Evolutionary conservation across 441 rosid species (phyloP).

Genomic region (Gossypium davidsonii): DNA sequence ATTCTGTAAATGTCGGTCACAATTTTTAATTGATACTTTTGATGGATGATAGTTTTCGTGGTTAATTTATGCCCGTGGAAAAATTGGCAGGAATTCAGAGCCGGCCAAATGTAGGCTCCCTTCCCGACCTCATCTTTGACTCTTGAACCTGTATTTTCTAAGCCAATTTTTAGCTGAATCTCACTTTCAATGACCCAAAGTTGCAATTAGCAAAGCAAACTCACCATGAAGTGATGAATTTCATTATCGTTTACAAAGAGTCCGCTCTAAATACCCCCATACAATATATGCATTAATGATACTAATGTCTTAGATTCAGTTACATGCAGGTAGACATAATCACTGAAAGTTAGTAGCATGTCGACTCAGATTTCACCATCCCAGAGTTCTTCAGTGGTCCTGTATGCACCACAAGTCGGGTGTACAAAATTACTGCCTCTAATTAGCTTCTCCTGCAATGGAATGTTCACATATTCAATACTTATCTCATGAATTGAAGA

Average conservation of each 20-base stretch:
- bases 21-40: too few relatives aligned
- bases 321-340: not conserved
- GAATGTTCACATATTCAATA: not conserved
- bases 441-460: conserved; percentile 14
- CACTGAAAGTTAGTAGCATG: not conserved
- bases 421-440: conserved; percentile 1
- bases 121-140: too few relatives aligned
- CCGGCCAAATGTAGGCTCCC: too few relatives aligned
- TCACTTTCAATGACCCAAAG: not conserved
- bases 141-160: too few relatives aligned
- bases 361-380: conserved; percentile 15
- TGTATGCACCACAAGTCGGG: conserved; percentile 6
- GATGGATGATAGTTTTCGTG: too few relatives aligned
- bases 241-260: not conserved
- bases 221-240: not conserved
- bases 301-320: not conserved
- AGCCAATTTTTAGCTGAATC: too few relatives aligned
- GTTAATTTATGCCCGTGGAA: too few relatives aligned
- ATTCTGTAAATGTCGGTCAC: too few relatives aligned
- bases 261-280: not conserved
- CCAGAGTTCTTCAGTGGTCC: conserved; percentile 15
- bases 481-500: not conserved
- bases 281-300: not conserved
- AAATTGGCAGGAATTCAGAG: too few relatives aligned
- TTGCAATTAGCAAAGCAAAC: not conserved